These are phyloP conservation scores for Hirsutella thompsonii DNA, from an alignment of 2,329 filamentous ascomycete genomes.

Conservation along the genomic window DNA sequence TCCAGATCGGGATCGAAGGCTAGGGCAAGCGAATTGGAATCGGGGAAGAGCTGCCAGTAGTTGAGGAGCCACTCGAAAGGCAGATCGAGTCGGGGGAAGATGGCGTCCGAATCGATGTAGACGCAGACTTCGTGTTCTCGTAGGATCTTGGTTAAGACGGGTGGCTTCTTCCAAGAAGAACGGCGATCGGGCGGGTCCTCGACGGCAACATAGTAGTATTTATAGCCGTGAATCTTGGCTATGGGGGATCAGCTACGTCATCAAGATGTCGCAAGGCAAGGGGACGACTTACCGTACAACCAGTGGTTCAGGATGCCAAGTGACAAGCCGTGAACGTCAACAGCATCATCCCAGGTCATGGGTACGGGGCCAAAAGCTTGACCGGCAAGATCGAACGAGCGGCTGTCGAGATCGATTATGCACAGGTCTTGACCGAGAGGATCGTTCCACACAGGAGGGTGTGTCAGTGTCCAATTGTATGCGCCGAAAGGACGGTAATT, in stretches of 20 bases:
- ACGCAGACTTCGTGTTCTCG: slow-evolving; percentile 28
- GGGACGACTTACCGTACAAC: slow-evolving; percentile 21
- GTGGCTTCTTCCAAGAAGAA: slow-evolving; percentile 32
- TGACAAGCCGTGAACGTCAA: slow-evolving; percentile 22
- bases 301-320: slow-evolving; percentile 30
- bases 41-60: slow-evolving; percentile 28
- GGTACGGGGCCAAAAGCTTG: slow-evolving; percentile 20
- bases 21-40: slow-evolving; percentile 27
- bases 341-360: slow-evolving; percentile 23
- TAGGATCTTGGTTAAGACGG: slow-evolving; percentile 27
- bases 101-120: slow-evolving; percentile 31
- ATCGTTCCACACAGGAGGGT: slow-evolving; percentile 16
- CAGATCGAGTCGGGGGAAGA: slow-evolving; percentile 28
- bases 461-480: slow-evolving; percentile 17
- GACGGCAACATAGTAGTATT: slow-evolving; percentile 30
- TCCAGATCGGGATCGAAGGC: slow-evolving; percentile 24
- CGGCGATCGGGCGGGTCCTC: slow-evolving; percentile 25
- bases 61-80: slow-evolving; percentile 34
- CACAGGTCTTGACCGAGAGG: slow-evolving; percentile 25
- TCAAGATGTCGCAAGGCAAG: neutral
- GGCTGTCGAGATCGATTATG: slow-evolving; percentile 32
- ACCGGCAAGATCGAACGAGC: slow-evolving; percentile 20
- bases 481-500: slow-evolving; percentile 19
- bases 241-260: neutral
- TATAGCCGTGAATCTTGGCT: slow-evolving; percentile 33